phyloP scores from a whole-genome alignment of 2,329 filamentous ascomycete genomes.

The Zarea fungicola region DNA sequence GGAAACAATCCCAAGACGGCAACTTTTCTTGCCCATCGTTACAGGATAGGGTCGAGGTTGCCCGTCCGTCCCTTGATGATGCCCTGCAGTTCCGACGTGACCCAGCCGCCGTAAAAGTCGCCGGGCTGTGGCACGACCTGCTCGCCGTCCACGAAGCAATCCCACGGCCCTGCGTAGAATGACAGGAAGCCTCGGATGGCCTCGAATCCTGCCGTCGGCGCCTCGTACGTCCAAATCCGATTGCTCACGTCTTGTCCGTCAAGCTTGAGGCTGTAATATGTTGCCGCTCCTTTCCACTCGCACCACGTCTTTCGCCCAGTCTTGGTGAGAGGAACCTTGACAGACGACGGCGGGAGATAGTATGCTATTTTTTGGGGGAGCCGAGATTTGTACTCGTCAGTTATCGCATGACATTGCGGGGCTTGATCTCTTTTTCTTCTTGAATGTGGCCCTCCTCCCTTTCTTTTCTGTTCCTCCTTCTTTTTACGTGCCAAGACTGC shows the following conservation, averaged over 20 bases:
- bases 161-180: conserved; percentile 58
- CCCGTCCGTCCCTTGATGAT: conserved; percentile 40
- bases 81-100: conserved; percentile 54
- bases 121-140: conserved; percentile 53
- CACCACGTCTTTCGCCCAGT: conserved; percentile 45
- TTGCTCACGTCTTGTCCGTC: conserved; percentile 37
- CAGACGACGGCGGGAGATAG: conserved; percentile 49
- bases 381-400: not conserved
- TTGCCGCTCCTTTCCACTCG: conserved; percentile 58
- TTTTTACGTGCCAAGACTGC: too few relatives aligned
- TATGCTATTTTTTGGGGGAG: conserved; percentile 40
- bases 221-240: conserved; percentile 55
- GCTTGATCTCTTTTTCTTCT: not conserved
- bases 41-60: conserved; percentile 33
- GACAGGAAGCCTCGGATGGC: conserved; percentile 51
- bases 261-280: conserved; percentile 45
- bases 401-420: not conserved
- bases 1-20: too few relatives aligned
- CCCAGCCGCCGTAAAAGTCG: conserved; percentile 62
- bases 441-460: too few relatives aligned
- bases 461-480: not conserved
- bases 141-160: conserved; percentile 58
- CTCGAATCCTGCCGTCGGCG: conserved; percentile 46
- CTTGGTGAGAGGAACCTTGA: conserved; percentile 41
- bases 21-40: too few relatives aligned